A percentile compares a stretch with the other conserved stretches of the same genome.
Conservation (phyloP, 148 eudicot genomes). For the Nyssa sinensis region DNA sequence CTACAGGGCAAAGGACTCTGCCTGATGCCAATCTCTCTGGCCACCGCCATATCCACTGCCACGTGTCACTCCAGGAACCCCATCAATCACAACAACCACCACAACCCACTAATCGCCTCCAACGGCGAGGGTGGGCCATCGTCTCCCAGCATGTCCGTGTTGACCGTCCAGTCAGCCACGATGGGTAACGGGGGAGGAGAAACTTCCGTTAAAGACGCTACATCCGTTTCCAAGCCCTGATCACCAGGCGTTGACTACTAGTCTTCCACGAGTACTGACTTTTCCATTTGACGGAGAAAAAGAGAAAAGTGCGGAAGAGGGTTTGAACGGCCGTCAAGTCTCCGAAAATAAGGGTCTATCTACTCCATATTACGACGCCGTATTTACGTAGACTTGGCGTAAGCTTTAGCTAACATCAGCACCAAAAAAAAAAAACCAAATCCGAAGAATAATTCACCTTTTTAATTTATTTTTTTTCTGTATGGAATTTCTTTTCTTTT, state of each 20-base stretch:
- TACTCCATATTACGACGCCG: background rate
- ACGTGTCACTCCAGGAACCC: constrained; percentile 48
- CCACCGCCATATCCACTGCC: constrained; percentile 91
- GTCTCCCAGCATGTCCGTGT: constrained; percentile 38
- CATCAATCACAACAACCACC: constrained; percentile 14
- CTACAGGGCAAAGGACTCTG: constrained; percentile 94
- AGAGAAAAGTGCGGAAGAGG: background rate
- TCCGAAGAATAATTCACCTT: too few species aligned
- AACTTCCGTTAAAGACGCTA: constrained; percentile 20
- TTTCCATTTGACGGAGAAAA: background rate
- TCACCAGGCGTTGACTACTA: constrained; percentile 20
- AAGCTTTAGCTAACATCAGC: background rate
- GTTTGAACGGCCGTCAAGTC: background rate
- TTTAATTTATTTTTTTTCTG: background rate
- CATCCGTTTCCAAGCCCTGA: constrained; percentile 32
- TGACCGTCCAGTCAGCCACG: constrained; percentile 43
- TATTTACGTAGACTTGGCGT: background rate
- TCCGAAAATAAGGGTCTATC: background rate
- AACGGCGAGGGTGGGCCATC: constrained; percentile 29
- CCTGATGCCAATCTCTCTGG: constrained; percentile 96
- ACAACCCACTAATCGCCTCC: constrained; percentile 15
- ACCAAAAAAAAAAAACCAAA: too few species aligned
- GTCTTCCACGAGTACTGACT: too few species aligned
- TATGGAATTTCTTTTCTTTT: background rate
- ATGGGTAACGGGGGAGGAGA: constrained; percentile 24